These are phyloP conservation scores for Ganoderma lingzhi DNA, from an alignment of 1,284 basidiomycete genomes.

Conservation along the genomic window DNA sequence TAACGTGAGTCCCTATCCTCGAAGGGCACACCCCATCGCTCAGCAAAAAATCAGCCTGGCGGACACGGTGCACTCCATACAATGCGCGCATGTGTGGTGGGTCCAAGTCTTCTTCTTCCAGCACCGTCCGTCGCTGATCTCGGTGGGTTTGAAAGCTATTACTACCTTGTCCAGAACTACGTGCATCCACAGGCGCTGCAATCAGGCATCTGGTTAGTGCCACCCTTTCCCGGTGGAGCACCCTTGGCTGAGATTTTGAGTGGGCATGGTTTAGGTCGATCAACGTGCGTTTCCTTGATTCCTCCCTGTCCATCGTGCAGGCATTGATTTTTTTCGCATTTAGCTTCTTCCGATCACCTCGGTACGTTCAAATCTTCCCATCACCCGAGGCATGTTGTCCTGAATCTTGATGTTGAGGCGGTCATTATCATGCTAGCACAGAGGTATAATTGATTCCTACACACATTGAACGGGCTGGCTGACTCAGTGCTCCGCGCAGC, in stretches of 20 bases:
- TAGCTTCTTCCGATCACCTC: not conserved
- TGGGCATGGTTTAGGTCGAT: not conserved
- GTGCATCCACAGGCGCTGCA: not conserved
- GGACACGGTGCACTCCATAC: not conserved
- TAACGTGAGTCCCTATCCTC: not conserved
- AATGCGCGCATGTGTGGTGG: not conserved
- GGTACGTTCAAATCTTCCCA: not conserved
- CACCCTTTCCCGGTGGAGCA: not conserved
- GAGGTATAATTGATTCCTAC: not conserved
- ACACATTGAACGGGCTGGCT: not conserved
- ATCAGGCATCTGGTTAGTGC: not conserved
- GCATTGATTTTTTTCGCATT: not conserved
- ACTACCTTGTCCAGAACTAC: not conserved
- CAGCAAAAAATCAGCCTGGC: not conserved
- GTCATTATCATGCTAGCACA: not conserved
- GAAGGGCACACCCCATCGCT: not conserved
- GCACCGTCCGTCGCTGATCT: not conserved
- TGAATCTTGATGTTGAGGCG: not conserved
- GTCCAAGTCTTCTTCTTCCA: not conserved
- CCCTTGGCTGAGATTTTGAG: not conserved
- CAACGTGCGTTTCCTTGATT: not conserved
- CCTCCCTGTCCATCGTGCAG: not conserved
- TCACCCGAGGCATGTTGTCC: not conserved
- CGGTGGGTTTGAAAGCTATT: not conserved
- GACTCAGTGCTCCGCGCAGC: not conserved